These are phyloP conservation scores for Pichia terricola DNA, from an alignment of 1,139 yeast genomes.

Conservation along the genomic window DNA sequence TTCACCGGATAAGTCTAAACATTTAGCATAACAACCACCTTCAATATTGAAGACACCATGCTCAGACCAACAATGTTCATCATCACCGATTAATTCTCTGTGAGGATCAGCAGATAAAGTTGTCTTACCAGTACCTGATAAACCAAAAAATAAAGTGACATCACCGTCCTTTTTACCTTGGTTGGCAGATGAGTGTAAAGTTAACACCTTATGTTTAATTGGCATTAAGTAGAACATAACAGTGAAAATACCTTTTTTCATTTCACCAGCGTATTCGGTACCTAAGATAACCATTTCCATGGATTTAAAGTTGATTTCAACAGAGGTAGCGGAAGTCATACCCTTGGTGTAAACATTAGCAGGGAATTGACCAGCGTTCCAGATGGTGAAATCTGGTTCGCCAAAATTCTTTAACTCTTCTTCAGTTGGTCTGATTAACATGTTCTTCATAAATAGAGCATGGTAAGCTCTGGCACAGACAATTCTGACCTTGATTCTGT, in stretches of 20 bases:
- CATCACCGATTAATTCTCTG: slow-evolving; percentile 93
- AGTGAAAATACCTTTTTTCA: slow-evolving; percentile 98
- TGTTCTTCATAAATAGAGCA: slow-evolving; percentile 95
- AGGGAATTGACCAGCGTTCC: slow-evolving; percentile 99
- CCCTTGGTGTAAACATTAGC: slow-evolving; percentile 95
- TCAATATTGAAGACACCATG: slow-evolving; percentile 97
- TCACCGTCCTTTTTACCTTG: slow-evolving; percentile 66
- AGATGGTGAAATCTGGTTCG: slow-evolving; percentile 96
- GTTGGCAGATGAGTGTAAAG: slow-evolving; percentile 92
- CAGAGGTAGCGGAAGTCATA: slow-evolving; percentile 94
- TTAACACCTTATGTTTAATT: slow-evolving; percentile 79
- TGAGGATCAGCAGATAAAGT: slow-evolving; percentile 94
- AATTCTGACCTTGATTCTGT: slow-evolving; percentile 92
- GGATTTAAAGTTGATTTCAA: slow-evolving; percentile 91
- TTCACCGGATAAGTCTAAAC: slow-evolving; percentile 81
- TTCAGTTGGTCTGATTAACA: slow-evolving; percentile 90
- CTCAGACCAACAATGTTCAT: slow-evolving; percentile 99
- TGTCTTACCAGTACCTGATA: slow-evolving; percentile 97
- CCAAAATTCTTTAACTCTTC: slow-evolving; percentile 88
- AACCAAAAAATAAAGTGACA: slow-evolving; percentile 91
- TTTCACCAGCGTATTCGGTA: slow-evolving; percentile 98
- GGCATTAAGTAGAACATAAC: slow-evolving; percentile 99
- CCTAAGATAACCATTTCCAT: slow-evolving; percentile 99
- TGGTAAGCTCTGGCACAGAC: slow-evolving; percentile 99
- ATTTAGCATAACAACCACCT: slow-evolving; percentile 99